Evolutionary conservation across 2,329 filamentous ascomycete genomes (phyloP), one percentile per base, ranked within the genome.

Genomic region (Xylaria sp.): DNA sequence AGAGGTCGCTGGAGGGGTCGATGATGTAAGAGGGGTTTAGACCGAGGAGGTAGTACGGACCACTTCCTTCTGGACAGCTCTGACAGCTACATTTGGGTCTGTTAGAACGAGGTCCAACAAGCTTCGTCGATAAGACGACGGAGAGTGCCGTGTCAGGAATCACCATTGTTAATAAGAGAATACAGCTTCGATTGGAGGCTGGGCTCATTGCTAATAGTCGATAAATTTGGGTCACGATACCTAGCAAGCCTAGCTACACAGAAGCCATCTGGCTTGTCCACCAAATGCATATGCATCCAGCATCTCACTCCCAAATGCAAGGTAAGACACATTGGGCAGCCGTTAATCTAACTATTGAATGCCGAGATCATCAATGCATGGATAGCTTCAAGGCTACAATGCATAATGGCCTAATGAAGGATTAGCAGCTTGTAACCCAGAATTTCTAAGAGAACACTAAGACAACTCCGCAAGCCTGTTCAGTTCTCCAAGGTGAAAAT

Each of bases 401-500:
- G 11, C 11, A 13, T 34, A 13, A 13, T 13, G 11, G 16, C 9
- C 29, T 34, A 34, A 34, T 7, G 11, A 34, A 7, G 29, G 29
- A 13, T 34, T 34, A 34, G 29, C 11, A 34, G 16, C 29, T 13
- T 7, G 4, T 11, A 13, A 37, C 18, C 39, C 34, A 40, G n/a
- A 18, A 42, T n/a, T n/a, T n/a, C n/a, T n/a, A 39, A 7, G 20
- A 47, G 47, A 37, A 42, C 47, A 50, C 40, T 42, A 51, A 57
- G 58, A 61, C 62, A 62, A 67, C 59, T 41, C n/a, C 38, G 20
- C 37, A 34, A 40, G 66, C 72, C 71, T 71, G 60, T 69, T 83
- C 81, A 83, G 80, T 83, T 83, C 81, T 83, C 81, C 81, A 83
- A 83, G 80, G 80, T 83, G 81, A 82, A 71, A 66, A 67, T n/a